Percentiles rank a stretch among this genome's conserved stretches.
phyloP scores from a whole-genome alignment of 2,329 filamentous ascomycete species.

The Calonectria multiphialidica region DNA sequence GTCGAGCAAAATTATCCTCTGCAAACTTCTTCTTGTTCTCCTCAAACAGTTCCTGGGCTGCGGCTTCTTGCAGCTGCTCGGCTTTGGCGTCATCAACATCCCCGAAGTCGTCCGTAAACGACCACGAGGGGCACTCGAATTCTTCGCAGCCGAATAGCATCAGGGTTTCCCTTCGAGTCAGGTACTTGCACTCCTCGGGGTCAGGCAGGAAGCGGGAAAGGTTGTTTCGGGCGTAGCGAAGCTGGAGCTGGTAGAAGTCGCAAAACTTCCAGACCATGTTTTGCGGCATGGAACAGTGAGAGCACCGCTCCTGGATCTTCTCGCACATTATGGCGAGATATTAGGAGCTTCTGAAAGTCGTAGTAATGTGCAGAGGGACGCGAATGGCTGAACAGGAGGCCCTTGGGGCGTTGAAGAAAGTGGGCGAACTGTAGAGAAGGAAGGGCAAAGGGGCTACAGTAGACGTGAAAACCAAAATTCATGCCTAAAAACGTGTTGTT shows the following conservation, averaged over 20 bases:
- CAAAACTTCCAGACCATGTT: neutral
- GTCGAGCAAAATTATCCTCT: constrained; percentile 12
- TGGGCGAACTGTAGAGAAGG: neutral
- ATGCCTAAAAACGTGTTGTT: neutral
- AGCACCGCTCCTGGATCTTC: neutral
- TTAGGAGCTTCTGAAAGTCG: neutral
- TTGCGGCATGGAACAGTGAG: neutral
- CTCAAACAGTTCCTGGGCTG: constrained; percentile 17
- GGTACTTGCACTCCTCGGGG: neutral
- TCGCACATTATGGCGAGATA: constrained; percentile 10
- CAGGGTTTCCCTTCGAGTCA: neutral
- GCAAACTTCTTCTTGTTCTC: constrained; percentile 25
- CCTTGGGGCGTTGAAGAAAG: neutral
- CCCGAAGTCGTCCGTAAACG: constrained; percentile 3
- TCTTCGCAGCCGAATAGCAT: constrained; percentile 27
- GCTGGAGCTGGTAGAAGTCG: neutral
- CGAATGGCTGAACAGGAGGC: too few relatives aligned
- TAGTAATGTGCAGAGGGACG: neutral
- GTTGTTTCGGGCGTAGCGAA: neutral
- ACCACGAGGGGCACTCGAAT: constrained; percentile 32
- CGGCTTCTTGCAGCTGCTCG: neutral
- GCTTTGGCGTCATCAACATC: neutral
- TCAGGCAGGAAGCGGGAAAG: neutral
- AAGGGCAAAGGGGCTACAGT: too few relatives aligned
- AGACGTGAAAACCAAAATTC: neutral